Percentiles rank a stretch among this genome's conserved stretches.
phyloP scores from a whole-genome alignment of 768 basidiomycete genomes.

The Gloeopeniophorella convolvens region DNA sequence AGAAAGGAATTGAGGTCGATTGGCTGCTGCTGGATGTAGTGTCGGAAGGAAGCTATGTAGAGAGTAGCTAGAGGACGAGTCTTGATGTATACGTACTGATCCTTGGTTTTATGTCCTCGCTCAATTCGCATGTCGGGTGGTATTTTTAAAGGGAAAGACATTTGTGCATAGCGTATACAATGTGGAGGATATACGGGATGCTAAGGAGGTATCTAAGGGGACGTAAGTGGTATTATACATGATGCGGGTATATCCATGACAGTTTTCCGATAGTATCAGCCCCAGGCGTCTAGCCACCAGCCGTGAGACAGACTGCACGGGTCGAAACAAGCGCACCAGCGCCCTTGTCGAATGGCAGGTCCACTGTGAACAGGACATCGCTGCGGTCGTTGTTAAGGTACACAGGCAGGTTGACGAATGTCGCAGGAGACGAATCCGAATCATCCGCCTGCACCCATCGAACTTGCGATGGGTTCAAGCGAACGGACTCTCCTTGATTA shows the following conservation, averaged over 20 bases:
- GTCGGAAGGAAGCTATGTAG: slow-evolving; percentile 33
- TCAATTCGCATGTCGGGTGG: too few relatives aligned
- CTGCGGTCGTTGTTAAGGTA: slow-evolving; percentile 88
- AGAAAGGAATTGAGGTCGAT: slow-evolving; percentile 72
- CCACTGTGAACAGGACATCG: slow-evolving; percentile 86
- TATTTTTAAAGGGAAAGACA: background rate
- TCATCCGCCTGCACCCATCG: slow-evolving; percentile 68
- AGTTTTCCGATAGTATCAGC: background rate
- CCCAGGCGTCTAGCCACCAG: slow-evolving; percentile 26
- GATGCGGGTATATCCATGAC: background rate
- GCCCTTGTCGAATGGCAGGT: slow-evolving; percentile 67
- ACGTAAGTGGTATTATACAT: background rate
- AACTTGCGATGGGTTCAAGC: slow-evolving; percentile 76
- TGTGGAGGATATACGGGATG: background rate
- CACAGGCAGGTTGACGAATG: slow-evolving; percentile 76
- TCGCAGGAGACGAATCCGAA: slow-evolving; percentile 33
- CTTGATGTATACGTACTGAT: background rate
- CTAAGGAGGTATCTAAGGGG: background rate
- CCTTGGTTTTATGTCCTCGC: too few relatives aligned
- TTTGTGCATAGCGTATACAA: background rate
- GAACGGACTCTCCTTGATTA: slow-evolving; percentile 78
- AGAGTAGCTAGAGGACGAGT: slow-evolving; percentile 5
- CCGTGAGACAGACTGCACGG: slow-evolving; percentile 86
- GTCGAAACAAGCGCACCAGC: slow-evolving; percentile 72
- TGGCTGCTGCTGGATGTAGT: slow-evolving; percentile 81